Evolutionary conservation across 306 rosid species (phyloP), one percentile per base, ranked within the genome.

Genomic region (Ziziphus jujuba): DNA sequence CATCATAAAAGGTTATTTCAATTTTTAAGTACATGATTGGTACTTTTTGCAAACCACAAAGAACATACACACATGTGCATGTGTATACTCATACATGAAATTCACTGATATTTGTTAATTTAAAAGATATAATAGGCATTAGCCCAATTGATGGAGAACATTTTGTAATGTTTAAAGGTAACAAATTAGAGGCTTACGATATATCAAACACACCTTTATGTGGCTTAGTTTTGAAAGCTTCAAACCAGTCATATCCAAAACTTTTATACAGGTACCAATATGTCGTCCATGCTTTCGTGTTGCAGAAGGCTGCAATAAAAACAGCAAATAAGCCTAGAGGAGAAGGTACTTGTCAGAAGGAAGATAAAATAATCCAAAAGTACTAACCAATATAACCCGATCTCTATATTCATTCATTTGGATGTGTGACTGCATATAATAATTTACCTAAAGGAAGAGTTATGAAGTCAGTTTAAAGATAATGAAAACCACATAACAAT

Each of bases 321-420:
- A 31, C 24, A 35, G 9, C 63, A 73, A 73, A 69, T 58, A 59
- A 21, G 61, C 49, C 48, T 6, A 7, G 49, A 38, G 28, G 22
- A 52, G 21, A 61, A 55, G 21, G 16, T 58, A 19, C 22, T 56
- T 7, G 51, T 56, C 9, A 63, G 35, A 62, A 25, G 49, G 62
- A 71, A 70, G 63, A 74, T 6, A 25, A 50, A 72, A 66, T 21
- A 62, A 33, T 56, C 19, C 1, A 56, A 43, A 61, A 17, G 68
- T 44, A 79, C 92, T 84, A 50, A 85, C 99, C 84, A 95, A 74
- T 67, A 95, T 59, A 40, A 95, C 92, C n/a, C 92, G 74, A 69
- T 95, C 99, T 74, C 99, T 82, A 34, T 85, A 95, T 80, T 95
- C 99, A 16, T 95, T 95, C 78, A 88, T 63, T 82, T 95, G 97